These are phyloP conservation scores for Digitaria exilis DNA, from an alignment of 202 grass and related monocot species.

Conservation along the genomic window DNA sequence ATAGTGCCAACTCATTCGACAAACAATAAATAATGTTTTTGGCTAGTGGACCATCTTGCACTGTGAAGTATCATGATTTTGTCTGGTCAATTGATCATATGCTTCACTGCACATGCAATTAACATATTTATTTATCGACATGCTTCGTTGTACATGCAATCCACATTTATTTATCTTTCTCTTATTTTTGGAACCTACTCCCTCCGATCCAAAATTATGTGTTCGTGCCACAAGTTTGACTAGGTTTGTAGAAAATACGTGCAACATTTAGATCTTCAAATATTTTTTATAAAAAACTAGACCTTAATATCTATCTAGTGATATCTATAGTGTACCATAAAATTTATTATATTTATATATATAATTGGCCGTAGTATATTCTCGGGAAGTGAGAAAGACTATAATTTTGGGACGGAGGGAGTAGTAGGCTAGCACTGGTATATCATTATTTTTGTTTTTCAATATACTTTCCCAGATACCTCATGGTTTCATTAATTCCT, in stretches of 20 bases:
- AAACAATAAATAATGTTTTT: constrained; percentile 12
- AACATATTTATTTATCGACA: background rate
- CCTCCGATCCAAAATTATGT: too few relatives aligned
- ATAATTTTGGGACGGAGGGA: too few relatives aligned
- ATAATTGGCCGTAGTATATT: too few relatives aligned
- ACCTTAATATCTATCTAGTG: too few relatives aligned
- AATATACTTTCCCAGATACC: background rate
- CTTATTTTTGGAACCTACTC: constrained; percentile 23
- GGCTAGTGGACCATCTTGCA: constrained; percentile 21
- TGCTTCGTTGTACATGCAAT: constrained; percentile 12
- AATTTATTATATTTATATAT: too few relatives aligned
- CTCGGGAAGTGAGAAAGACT: too few relatives aligned
- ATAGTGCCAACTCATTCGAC: background rate
- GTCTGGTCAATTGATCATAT: background rate
- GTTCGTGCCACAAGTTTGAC: too few relatives aligned
- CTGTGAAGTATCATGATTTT: background rate
- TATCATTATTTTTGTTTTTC: constrained; percentile 5
- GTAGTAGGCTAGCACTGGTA: background rate
- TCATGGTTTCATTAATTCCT: constrained; percentile 20
- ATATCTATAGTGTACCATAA: too few relatives aligned
- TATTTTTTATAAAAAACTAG: too few relatives aligned
- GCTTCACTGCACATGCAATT: constrained; percentile 5
- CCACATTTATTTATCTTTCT: background rate
- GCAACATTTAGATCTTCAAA: too few relatives aligned
- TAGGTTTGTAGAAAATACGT: too few relatives aligned